Evolutionary conservation across 345 rosid species (phyloP).

Genomic region (Melaleuca quinquenervia): DNA sequence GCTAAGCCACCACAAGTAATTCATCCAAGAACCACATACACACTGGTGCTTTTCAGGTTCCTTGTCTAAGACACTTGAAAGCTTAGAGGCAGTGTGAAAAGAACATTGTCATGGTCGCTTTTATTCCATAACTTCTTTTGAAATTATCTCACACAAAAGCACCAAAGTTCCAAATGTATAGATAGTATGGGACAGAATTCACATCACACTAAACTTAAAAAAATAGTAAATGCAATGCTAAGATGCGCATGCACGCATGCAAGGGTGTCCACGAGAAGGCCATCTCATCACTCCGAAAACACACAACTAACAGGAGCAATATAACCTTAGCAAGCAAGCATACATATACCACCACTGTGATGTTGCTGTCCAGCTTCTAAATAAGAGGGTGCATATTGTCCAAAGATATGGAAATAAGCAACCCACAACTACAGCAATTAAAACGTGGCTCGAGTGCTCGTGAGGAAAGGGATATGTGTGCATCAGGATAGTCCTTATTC

Average conservation of each 20-base stretch:
- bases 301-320: background rate
- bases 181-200: background rate
- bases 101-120: background rate
- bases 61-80: background rate
- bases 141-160: background rate
- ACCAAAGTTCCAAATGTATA: background rate
- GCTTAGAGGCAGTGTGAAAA: background rate
- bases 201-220: background rate
- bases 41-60: background rate
- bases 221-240: background rate
- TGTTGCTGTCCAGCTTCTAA: constrained; percentile 72
- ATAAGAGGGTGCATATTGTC: constrained; percentile 94
- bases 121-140: background rate
- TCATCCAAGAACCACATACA: background rate
- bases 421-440: constrained; percentile 87
- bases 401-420: constrained; percentile 89
- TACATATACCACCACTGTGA: constrained; percentile 99
- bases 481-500: constrained; percentile 78
- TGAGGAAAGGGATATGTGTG: constrained; percentile 92
- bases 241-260: background rate
- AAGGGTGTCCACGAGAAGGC: background rate
- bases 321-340: constrained; percentile 20
- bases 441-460: constrained; percentile 94
- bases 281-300: background rate
- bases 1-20: background rate